Percentiles rank a stretch among this genome's conserved stretches.
These are phyloP conservation scores for Claviceps purpurea DNA, from an alignment of 2,329 filamentous ascomycete species.

Conservation along the genomic window DNA sequence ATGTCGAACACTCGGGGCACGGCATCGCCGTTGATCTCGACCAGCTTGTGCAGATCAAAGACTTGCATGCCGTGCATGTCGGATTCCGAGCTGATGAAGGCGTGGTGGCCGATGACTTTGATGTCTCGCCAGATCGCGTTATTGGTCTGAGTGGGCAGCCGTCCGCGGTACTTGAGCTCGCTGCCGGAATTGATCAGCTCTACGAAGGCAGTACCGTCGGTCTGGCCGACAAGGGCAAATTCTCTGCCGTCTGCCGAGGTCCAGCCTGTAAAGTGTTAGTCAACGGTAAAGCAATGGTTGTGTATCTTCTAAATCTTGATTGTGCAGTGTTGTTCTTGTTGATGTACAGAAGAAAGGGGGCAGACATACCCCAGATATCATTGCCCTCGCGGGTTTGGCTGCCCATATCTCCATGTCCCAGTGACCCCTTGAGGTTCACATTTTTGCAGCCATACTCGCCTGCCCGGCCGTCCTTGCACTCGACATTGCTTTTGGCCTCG, in stretches of 20 bases:
- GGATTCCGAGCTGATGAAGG: slow-evolving; percentile 29
- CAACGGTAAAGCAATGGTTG: too few relatives aligned
- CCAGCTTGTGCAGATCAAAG: slow-evolving; percentile 46
- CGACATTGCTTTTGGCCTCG: not conserved
- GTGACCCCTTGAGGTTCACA: slow-evolving; percentile 23
- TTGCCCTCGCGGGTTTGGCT: slow-evolving; percentile 21
- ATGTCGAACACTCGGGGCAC: slow-evolving; percentile 19
- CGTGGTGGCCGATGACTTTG: slow-evolving; percentile 22
- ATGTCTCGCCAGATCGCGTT: slow-evolving; percentile 26
- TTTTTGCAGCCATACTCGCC: slow-evolving; percentile 21
- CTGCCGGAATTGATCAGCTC: slow-evolving; percentile 29
- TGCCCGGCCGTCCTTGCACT: not conserved
- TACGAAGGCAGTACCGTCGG: slow-evolving; percentile 33
- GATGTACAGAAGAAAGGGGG: not conserved
- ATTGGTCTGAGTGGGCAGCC: slow-evolving; percentile 27
- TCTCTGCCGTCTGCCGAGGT: slow-evolving; percentile 23
- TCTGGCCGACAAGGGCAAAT: slow-evolving; percentile 30
- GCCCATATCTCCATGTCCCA: slow-evolving; percentile 23
- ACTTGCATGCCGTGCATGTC: slow-evolving; percentile 44
- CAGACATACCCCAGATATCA: slow-evolving; percentile 17
- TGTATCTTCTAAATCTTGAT: too few relatives aligned
- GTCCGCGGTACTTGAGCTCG: slow-evolving; percentile 27
- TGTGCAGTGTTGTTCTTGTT: not conserved
- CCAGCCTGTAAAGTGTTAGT: slow-evolving; percentile 4
- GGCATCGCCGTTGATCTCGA: slow-evolving; percentile 21